Base-by-base conservation (phyloP, 768 basidiomycete genomes). In the Tricholoma matsutake region DNA sequence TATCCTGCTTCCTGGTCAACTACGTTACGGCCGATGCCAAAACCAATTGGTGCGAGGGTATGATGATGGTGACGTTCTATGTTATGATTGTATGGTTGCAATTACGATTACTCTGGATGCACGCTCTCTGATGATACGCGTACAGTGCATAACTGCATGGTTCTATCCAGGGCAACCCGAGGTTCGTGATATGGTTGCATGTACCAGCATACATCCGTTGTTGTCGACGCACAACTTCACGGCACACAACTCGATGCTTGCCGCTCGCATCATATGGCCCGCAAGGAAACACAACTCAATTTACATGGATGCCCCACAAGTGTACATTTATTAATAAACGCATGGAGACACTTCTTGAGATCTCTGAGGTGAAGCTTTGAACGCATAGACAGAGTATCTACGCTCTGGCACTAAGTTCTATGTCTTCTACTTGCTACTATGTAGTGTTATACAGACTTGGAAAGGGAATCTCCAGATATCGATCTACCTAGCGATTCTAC, bases 31-130 rank as follows among this genome's bases (percentile, higher is more conserved):
- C 87, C 0, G 89, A 91, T 68, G 76, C 83, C 7, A 89, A 90
- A 72, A 91, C 90, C 1, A 91, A 91, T 68, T 91, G 89, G 88
- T 83, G 81, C 0, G 89, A 91, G 73, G 87, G 89, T 5, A 73
- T 79, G 41, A 80, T 85, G 32, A 81, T 91, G 80, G 74, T 89
- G 37, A 68, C 81, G 8, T 87, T 89, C 69, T 91, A 89, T 67
- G 43, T 79, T 49, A 87, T 89, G 82, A 85, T 86, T 62, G 87
- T 79, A 57, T 64, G 73, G 68, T 4, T 32, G 29, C 51, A 49
- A 3, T 31, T 28, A 14, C 13, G 47, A 29, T n/a, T 13, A 11
- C 22, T 49, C 6, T 32, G 8, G 51, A 29, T n/a, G 7, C 16
- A 31, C 4, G 4, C 5, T 14, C 11, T 32, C 29, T 53, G 29